Evolutionary conservation across 495 filamentous ascomycete species (phyloP).

Genomic region (Neurospora pannonica): DNA sequence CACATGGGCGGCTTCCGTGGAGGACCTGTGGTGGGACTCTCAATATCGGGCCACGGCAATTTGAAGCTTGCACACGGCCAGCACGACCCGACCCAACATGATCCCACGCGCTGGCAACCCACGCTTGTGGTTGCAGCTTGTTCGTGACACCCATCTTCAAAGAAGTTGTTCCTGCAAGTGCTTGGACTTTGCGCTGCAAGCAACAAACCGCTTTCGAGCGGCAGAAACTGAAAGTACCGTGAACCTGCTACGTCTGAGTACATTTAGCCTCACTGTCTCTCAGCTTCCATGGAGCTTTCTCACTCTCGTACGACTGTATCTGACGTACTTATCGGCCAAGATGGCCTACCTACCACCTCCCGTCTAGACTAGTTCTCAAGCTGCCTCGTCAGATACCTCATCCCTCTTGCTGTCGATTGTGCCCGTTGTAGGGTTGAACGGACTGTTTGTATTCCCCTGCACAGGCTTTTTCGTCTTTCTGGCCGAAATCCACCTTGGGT

Average conservation of each 20-base stretch:
- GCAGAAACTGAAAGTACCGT: background rate
- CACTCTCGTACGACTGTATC: background rate
- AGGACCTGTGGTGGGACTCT: background rate
- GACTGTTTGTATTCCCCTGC: background rate
- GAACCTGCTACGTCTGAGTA: background rate
- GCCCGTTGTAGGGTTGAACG: background rate
- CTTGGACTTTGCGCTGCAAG: background rate
- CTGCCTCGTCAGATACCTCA: background rate
- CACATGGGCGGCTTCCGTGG: background rate
- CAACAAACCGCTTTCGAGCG: background rate
- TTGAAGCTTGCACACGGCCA: background rate
- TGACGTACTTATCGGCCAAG: background rate
- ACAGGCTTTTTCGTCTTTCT: background rate
- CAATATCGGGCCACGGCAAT: background rate
- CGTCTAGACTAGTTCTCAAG: background rate
- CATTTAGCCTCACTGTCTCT: background rate
- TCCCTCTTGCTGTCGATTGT: background rate
- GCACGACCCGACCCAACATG: background rate
- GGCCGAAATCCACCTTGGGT: background rate
- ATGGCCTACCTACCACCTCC: background rate
- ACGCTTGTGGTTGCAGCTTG: background rate
- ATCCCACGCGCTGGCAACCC: background rate
- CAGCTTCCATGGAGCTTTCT: background rate
- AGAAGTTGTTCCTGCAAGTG: background rate
- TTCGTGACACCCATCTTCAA: background rate